Evolutionary conservation across 352 stramenopile genomes (phyloP).

Genomic region (Pythium chondricola): DNA sequence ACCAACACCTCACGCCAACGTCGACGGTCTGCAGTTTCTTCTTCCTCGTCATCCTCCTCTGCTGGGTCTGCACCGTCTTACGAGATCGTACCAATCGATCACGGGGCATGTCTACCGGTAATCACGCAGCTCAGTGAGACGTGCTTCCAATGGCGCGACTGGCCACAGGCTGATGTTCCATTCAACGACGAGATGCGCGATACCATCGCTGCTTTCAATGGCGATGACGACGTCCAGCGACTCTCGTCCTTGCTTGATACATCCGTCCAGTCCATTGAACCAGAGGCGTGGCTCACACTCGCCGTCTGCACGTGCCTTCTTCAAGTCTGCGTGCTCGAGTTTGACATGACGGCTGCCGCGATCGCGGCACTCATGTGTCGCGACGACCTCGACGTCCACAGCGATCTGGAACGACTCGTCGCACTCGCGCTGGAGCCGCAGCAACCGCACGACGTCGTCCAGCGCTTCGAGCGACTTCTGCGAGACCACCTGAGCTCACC

Average conservation of each 20-base stretch:
- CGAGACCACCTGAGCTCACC: no score
- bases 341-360: slow-evolving; percentile 36
- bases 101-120: slow-evolving; percentile 62
- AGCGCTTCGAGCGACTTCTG: no score
- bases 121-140: slow-evolving; percentile 43
- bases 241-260: slow-evolving; percentile 22
- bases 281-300: slow-evolving; percentile 39
- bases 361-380: slow-evolving; percentile 58
- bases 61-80: slow-evolving; percentile 19
- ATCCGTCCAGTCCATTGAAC: slow-evolving; percentile 25
- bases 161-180: slow-evolving; percentile 48
- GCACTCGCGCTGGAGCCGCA: slow-evolving; percentile 2
- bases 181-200: slow-evolving; percentile 26
- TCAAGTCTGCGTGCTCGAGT: slow-evolving; percentile 39
- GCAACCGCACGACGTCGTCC: slow-evolving; percentile 18
- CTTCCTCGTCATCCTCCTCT: slow-evolving; percentile 1
- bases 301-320: slow-evolving; percentile 43
- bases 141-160: slow-evolving; percentile 64
- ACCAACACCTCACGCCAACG: slow-evolving; percentile 1
- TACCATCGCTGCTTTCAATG: slow-evolving; percentile 37
- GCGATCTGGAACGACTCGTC: slow-evolving; percentile 34
- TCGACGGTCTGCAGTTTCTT: no score
- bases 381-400: slow-evolving; percentile 20
- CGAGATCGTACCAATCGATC: slow-evolving; percentile 67
- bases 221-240: slow-evolving; percentile 23